Evolutionary conservation across 495 filamentous ascomycete species (phyloP).

Genomic region (Letharia columbiana): DNA sequence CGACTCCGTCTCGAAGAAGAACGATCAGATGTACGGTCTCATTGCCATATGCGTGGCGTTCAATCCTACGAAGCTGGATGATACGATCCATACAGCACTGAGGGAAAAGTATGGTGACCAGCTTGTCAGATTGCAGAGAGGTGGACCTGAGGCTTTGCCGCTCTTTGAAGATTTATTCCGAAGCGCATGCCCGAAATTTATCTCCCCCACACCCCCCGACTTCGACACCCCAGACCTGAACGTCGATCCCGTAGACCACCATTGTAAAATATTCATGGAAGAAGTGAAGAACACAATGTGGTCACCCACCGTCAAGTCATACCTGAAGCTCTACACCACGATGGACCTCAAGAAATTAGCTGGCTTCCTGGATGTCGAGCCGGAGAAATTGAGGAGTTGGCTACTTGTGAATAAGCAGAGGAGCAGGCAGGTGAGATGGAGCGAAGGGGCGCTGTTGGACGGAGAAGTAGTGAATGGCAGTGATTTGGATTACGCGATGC

Average conservation of each 20-base stretch:
- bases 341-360: constrained; percentile 98
- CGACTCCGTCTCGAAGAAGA: constrained; percentile 98
- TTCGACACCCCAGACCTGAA: constrained; percentile 92
- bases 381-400: constrained; percentile 83
- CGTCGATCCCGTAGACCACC: constrained; percentile 94
- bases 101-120: constrained; percentile 98
- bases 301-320: constrained; percentile 90
- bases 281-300: constrained; percentile 96
- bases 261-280: constrained; percentile 95
- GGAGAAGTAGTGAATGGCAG: constrained; percentile 84
- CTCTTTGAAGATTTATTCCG: constrained; percentile 97
- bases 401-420: constrained; percentile 96
- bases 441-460: constrained; percentile 79
- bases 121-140: constrained; percentile 88
- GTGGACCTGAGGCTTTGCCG: constrained; percentile 87
- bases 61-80: constrained; percentile 90
- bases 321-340: constrained; percentile 97
- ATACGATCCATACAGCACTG: constrained; percentile 96
- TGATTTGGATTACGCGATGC: constrained; percentile 93
- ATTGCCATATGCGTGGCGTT: constrained; percentile 98
- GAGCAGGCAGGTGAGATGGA: constrained; percentile 91
- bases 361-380: constrained; percentile 89
- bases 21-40: constrained; percentile 98
- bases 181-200: constrained; percentile 95
- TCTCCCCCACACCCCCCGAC: constrained; percentile 92